phyloP scores from a whole-genome alignment of 192 early-diverging fungal species.

The Coemansia sp. region DNA sequence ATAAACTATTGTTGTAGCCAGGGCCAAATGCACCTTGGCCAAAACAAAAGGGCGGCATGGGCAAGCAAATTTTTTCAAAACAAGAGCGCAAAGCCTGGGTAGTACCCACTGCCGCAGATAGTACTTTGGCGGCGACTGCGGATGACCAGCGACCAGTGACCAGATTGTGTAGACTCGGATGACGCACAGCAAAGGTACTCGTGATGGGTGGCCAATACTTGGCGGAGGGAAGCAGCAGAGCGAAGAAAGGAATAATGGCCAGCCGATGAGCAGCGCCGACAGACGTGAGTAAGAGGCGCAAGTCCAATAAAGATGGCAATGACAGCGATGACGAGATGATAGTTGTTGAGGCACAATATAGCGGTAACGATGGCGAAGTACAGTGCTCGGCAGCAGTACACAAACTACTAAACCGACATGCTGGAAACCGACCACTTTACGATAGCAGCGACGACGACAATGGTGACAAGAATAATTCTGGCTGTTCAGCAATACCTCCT shows the following conservation, averaged over 20 bases:
- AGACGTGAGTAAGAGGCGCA: neutral
- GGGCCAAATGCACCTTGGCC: too few species aligned
- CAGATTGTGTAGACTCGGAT: neutral
- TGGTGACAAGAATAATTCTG: slow-evolving; percentile 17
- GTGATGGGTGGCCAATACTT: too few species aligned
- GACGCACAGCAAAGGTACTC: slow-evolving; percentile 21
- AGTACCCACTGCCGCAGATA: neutral
- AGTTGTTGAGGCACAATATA: slow-evolving; percentile 20
- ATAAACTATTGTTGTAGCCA: too few species aligned
- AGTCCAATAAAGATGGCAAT: slow-evolving; percentile 5
- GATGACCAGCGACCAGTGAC: neutral
- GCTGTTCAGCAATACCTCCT: too few species aligned
- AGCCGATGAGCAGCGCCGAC: too few species aligned
- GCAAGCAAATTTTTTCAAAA: too few species aligned
- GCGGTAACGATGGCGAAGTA: slow-evolving; percentile 19
- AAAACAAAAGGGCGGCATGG: too few species aligned
- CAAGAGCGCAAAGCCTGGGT: neutral
- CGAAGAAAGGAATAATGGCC: too few species aligned
- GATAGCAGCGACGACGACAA: slow-evolving; percentile 23
- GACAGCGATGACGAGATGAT: slow-evolving; percentile 54
- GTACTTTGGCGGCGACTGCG: too few species aligned
- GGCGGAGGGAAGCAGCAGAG: too few species aligned
- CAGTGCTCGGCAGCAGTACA: too few species aligned
- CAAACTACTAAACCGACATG: too few species aligned
- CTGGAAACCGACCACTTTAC: neutral